Percentiles rank a stretch among this genome's conserved stretches.
Evolutionary conservation across 768 basidiomycete species (phyloP).

Genomic region (Russula sp.): DNA sequence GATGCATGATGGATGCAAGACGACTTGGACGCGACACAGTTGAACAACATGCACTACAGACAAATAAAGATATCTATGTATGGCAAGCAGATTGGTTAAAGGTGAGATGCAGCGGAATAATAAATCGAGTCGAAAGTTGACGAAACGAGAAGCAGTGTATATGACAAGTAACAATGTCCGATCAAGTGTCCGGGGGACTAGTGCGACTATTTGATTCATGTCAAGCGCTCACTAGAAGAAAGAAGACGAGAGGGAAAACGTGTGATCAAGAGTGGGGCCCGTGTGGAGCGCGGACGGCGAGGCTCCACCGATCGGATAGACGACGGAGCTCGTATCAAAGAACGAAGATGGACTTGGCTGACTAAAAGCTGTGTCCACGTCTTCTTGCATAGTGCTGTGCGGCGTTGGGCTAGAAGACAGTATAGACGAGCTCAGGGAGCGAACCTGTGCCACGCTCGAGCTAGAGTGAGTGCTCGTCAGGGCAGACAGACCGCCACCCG

Average conservation of each 20-base stretch:
- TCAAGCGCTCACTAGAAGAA: slow-evolving; percentile 18
- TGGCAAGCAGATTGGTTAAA: slow-evolving; percentile 15
- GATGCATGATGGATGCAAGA: slow-evolving; percentile 14
- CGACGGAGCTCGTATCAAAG: slow-evolving; percentile 14
- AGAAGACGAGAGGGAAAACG: slow-evolving; percentile 18
- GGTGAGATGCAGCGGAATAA: slow-evolving; percentile 14
- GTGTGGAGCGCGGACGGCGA: slow-evolving; percentile 17
- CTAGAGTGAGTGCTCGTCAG: slow-evolving; percentile 8
- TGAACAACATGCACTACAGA: slow-evolving; percentile 19
- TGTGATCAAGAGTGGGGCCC: slow-evolving; percentile 17
- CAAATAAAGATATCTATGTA: slow-evolving; percentile 25
- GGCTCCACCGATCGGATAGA: slow-evolving; percentile 19
- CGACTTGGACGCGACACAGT: neutral
- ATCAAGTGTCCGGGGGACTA: neutral
- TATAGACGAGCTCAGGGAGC: slow-evolving; percentile 10
- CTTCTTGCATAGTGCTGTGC: slow-evolving; percentile 17
- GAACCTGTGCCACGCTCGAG: slow-evolving; percentile 6
- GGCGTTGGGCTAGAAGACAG: slow-evolving; percentile 17
- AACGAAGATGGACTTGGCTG: slow-evolving; percentile 16
- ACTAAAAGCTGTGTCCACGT: slow-evolving; percentile 12
- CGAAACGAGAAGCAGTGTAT: slow-evolving; percentile 4
- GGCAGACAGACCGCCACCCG: neutral
- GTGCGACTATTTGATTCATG: slow-evolving; percentile 1
- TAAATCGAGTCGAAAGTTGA: neutral
- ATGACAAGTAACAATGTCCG: slow-evolving; percentile 16